Base-by-base conservation (phyloP, 2,329 filamentous ascomycete genomes). In the Fusarium drepaniforme region DNA sequence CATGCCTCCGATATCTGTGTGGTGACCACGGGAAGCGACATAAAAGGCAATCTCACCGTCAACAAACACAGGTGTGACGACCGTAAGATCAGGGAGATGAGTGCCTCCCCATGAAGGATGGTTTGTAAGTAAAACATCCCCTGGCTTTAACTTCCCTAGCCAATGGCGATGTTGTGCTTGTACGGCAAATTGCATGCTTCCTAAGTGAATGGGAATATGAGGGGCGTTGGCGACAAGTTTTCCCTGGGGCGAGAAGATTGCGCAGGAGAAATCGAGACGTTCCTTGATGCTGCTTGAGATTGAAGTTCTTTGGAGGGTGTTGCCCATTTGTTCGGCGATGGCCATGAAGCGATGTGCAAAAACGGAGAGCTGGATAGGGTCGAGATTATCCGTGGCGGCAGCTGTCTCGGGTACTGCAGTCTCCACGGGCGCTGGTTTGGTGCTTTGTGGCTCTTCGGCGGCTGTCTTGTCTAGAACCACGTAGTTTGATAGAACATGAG, bases 301-400 rank as follows among this genome's bases (percentile, higher is more conserved):
- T 0, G 86, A 86, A 0, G 88, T 90, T 74, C 88, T 87, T 62
- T 90, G 88, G 18, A 90, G 80, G 0, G 88, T 89, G 7, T 86
- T 86, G 38, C 88, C 88, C 88, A 90, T 90, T 71, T 90, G 88
- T 69, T 90, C 88, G 1, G 88, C 88, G 23, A 90, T 89, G 4
- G 87, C 86, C 88, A 90, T 90, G 81, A 90, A 90, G 0, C 88
- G 83, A 74, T 90, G 87, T 0, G 86, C 87, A 65, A 90, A 90
- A 51, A 90, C 86, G 13, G 86, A 88, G 3, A 90, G 84, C 37
- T 86, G 83, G 46, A 90, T 89, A 0, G 88, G 88, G 68, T 88
- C 85, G 35, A 88, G 59, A 1, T 13, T 49, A 1, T 67, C 57
- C 3, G 57, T 21, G 1, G 44, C 5, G 23, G 16, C 6, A 16